Base-by-base conservation (phyloP, 257 asterid genomes). In the Capsicum baccatum region DNA sequence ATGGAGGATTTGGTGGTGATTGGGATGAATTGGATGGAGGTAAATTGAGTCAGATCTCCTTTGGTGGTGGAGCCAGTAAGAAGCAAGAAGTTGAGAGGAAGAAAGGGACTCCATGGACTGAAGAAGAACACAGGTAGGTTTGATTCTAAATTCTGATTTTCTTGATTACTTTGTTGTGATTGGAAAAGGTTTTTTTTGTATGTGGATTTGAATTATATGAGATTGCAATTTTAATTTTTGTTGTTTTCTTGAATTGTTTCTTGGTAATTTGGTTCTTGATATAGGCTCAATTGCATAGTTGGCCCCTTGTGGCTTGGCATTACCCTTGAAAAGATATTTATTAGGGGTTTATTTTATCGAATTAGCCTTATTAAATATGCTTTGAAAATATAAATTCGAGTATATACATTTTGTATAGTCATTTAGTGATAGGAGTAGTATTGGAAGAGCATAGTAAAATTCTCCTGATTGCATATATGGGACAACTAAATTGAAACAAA, bases 51-150 rank as follows among this genome's bases (percentile, higher is more conserved):
- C 96, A 90, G 89, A 94, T 94, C 85, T 92, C 97, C 6, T 92
- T 94, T 78, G 44, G 4, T 78, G 44, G 4, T 3, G 97, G 95
- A 21, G 62, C 85, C 13, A 90, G 89, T 37, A 48, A 86, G 13
- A 91, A 92, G 21, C 87, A 86, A 3, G 96, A 91, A 0, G 90
- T 59, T 33, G 95, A 92, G 54, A 89, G 97, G 85, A 91, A 89
- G 67, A 91, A 91, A n/a, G 98, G 98, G 15, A 92, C 94, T 8
- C 97, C 98, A 16, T 93, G 98, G 97, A 90, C 97, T 0, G 97
- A 93, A 84, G 97, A 93, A 48, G 98, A 94, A 71, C 98, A 94
- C 91, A 91, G 93, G 97, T 92, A 91, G 93, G 97, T 92, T 50
- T 10, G 19, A 42, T 26, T 37, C 0, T 15, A 8, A 8, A 13